These are phyloP conservation scores for Sporobolomyces pararoseus DNA, from an alignment of 768 basidiomycete genomes.

Conservation along the genomic window DNA sequence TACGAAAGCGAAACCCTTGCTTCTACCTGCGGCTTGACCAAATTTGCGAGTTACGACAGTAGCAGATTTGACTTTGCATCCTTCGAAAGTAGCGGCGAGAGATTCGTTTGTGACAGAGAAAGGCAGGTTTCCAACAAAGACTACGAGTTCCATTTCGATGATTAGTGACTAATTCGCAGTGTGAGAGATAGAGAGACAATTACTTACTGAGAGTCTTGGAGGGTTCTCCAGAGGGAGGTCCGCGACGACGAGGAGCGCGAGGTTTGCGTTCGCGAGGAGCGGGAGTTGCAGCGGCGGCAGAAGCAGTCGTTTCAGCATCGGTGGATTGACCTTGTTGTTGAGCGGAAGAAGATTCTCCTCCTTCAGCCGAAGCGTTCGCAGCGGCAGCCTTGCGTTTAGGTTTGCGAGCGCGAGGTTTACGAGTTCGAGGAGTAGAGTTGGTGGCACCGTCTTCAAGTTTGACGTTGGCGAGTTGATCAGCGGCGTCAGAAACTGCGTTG, in stretches of 20 bases:
- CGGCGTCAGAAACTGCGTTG: conserved; percentile 27
- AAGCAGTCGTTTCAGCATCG: not conserved
- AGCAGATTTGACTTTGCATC: conserved; percentile 74
- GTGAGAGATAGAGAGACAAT: not conserved
- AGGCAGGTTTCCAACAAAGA: conserved; percentile 97
- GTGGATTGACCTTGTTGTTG: not conserved
- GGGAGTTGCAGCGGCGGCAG: conserved; percentile 54
- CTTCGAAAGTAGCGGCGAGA: conserved; percentile 76
- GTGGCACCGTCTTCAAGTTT: conserved; percentile 25
- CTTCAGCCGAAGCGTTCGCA: not conserved
- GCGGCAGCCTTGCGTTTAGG: conserved; percentile 35
- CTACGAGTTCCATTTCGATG: not conserved
- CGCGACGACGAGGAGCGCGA: conserved; percentile 60
- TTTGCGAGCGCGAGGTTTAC: conserved; percentile 35
- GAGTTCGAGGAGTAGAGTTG: conserved; percentile 2
- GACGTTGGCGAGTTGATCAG: conserved; percentile 37
- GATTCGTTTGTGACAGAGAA: conserved; percentile 81
- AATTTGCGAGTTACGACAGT: conserved; percentile 82
- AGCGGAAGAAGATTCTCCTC: not conserved
- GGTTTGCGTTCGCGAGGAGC: conserved; percentile 48
- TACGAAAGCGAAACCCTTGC: conserved; percentile 97
- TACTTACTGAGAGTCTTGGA: conserved; percentile 59
- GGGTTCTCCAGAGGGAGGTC: conserved; percentile 74
- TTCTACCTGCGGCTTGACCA: conserved; percentile 70
- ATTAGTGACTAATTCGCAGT: not conserved